phyloP scores from a whole-genome alignment of 257 asterid genomes.

The Nicotiana tabacum region DNA sequence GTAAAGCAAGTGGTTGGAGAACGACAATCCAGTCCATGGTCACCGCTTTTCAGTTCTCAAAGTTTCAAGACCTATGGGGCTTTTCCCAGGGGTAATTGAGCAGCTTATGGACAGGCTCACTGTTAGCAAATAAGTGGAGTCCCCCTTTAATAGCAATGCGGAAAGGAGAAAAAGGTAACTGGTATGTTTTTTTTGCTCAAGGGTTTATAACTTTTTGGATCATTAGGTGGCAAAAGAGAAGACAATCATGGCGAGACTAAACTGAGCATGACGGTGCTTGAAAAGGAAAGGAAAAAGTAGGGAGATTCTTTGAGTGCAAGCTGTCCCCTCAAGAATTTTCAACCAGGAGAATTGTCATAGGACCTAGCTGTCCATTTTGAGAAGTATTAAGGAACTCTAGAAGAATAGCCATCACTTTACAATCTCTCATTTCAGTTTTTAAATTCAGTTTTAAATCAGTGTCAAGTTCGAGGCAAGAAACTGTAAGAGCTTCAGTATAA shows the following conservation, averaged over 20 bases:
- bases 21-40: background rate
- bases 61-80: background rate
- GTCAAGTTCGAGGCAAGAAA: background rate
- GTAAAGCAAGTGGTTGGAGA: background rate
- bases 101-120: background rate
- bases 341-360: background rate
- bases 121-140: background rate
- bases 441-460: background rate
- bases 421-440: background rate
- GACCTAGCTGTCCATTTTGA: background rate
- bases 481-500: background rate
- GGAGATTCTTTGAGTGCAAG: background rate
- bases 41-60: background rate
- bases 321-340: background rate
- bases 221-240: background rate
- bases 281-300: background rate
- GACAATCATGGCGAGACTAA: background rate
- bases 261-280: background rate
- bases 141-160: background rate
- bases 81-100: background rate
- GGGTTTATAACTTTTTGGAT: background rate
- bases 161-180: background rate
- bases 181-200: background rate
- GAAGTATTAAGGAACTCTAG: background rate
- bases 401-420: background rate